These are phyloP conservation scores for Saccharomycopsis fermentans DNA, from an alignment of 805 yeast species.

Conservation along the genomic window DNA sequence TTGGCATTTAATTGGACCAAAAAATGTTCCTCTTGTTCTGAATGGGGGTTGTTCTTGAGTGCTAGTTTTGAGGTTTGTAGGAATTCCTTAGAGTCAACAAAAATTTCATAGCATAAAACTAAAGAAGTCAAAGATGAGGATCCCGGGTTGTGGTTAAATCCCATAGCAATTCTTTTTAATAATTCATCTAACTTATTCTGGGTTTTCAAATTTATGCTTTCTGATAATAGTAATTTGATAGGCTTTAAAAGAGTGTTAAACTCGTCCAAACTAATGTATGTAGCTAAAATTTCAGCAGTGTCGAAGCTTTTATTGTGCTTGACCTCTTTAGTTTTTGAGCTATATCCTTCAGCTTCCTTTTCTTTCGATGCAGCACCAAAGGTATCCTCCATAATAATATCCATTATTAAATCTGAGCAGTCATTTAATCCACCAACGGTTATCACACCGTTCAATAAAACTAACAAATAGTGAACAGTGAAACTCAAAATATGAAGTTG, in stretches of 20 bases:
- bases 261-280: constrained; percentile 45
- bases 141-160: constrained; percentile 63
- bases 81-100: constrained; percentile 37
- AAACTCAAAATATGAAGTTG: constrained; percentile 88
- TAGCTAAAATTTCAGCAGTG: constrained; percentile 67
- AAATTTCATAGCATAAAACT: constrained; percentile 64
- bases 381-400: constrained; percentile 79
- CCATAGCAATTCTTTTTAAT: constrained; percentile 65
- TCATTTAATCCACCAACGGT: constrained; percentile 69
- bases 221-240: constrained; percentile 50
- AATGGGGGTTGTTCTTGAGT: constrained; percentile 21
- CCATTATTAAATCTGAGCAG: constrained; percentile 47
- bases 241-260: constrained; percentile 60
- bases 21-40: constrained; percentile 54
- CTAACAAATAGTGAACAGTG: constrained; percentile 68
- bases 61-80: constrained; percentile 19
- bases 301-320: constrained; percentile 83
- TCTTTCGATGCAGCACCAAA: constrained; percentile 91
- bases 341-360: constrained; percentile 89
- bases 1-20: constrained; percentile 62
- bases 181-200: constrained; percentile 74
- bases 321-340: constrained; percentile 79
- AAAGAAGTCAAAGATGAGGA: constrained; percentile 48
- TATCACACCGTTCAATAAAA: constrained; percentile 37
- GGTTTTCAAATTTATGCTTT: constrained; percentile 53